Evolutionary conservation across 106 monocot species (phyloP).

Genomic region (Allium fistulosum): DNA sequence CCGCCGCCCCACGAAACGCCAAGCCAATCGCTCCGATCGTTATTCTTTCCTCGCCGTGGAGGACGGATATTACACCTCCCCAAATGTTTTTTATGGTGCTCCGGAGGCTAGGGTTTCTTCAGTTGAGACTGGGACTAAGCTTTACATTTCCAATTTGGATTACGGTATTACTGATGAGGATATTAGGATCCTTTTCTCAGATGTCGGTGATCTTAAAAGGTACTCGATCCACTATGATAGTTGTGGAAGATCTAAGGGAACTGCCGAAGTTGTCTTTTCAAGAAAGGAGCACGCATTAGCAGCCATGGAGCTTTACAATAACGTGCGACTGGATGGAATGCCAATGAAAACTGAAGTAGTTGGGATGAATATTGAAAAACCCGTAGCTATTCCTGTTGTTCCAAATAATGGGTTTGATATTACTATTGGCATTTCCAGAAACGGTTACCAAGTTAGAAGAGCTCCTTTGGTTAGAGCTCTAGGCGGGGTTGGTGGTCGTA

Average conservation of each 20-base stretch:
- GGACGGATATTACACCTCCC: no score
- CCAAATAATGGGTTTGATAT: conserved; percentile 27
- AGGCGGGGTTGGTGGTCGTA: no score
- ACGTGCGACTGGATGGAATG: conserved; percentile 84
- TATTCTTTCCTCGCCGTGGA: no score
- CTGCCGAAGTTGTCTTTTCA: conserved; percentile 87
- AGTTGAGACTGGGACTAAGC: conserved; percentile 80
- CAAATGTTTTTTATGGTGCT: conserved; percentile 4
- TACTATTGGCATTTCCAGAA: conserved; percentile 22
- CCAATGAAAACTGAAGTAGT: conserved; percentile 51
- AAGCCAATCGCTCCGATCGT: no score
- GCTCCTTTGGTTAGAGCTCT: no score
- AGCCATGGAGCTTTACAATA: conserved; percentile 82
- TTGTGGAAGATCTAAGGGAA: conserved; percentile 86
- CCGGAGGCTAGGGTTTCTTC: conserved; percentile 20
- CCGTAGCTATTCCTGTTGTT: conserved; percentile 19
- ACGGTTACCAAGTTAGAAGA: no score
- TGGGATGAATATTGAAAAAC: conserved; percentile 44
- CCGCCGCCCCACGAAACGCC: no score
- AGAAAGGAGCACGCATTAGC: conserved; percentile 61
- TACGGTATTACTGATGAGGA: conserved; percentile 78
- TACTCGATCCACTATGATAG: conserved; percentile 74
- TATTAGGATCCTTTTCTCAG: conserved; percentile 83
- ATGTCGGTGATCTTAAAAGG: conserved; percentile 77
- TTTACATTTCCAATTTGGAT: conserved; percentile 77